Percentiles rank a stretch among this genome's conserved stretches.
phyloP scores from a whole-genome alignment of 805 yeast species.

The Yueomyces sinensis region DNA sequence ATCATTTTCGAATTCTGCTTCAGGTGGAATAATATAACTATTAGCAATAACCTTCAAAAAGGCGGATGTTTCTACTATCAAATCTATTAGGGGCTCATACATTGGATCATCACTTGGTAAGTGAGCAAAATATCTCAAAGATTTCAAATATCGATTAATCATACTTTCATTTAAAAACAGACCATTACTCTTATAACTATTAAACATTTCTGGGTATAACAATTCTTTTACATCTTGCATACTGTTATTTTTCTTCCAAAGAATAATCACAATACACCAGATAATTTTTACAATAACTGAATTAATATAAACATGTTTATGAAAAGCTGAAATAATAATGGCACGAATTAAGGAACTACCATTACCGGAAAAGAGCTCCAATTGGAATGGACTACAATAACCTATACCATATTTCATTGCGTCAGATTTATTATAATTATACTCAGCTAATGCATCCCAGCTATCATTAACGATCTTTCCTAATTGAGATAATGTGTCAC shows the following conservation, averaged over 20 bases:
- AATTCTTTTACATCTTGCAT: slow-evolving; percentile 10
- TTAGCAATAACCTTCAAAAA: slow-evolving; percentile 42
- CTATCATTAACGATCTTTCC: slow-evolving; percentile 40
- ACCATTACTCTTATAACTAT: slow-evolving; percentile 14
- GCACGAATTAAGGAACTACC: slow-evolving; percentile 51
- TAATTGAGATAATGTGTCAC: slow-evolving; percentile 47
- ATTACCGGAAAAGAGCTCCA: slow-evolving; percentile 43
- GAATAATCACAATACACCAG: slow-evolving; percentile 43
- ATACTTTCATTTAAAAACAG: slow-evolving; percentile 14
- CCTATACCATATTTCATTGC: slow-evolving; percentile 42
- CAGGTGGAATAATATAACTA: slow-evolving; percentile 63
- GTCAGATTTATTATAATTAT: slow-evolving; percentile 38
- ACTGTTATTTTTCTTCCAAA: slow-evolving; percentile 8
- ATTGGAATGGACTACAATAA: slow-evolving; percentile 60
- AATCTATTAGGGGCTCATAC: slow-evolving; percentile 33
- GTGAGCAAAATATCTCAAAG: slow-evolving; percentile 10
- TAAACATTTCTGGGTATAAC: slow-evolving; percentile 16
- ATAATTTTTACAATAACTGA: slow-evolving; percentile 49
- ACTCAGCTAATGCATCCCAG: slow-evolving; percentile 71
- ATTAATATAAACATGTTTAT: slow-evolving; percentile 48
- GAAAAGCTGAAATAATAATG: slow-evolving; percentile 54
- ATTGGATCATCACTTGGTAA: slow-evolving; percentile 48
- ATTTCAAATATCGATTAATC: slow-evolving; percentile 10
- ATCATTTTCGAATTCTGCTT: slow-evolving; percentile 78
- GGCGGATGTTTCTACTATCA: slow-evolving; percentile 41